A percentile compares a stretch with the other conserved stretches of the same genome.
Evolutionary conservation across 495 filamentous ascomycete species (phyloP).

Genomic region (Penicillium tannophilum): DNA sequence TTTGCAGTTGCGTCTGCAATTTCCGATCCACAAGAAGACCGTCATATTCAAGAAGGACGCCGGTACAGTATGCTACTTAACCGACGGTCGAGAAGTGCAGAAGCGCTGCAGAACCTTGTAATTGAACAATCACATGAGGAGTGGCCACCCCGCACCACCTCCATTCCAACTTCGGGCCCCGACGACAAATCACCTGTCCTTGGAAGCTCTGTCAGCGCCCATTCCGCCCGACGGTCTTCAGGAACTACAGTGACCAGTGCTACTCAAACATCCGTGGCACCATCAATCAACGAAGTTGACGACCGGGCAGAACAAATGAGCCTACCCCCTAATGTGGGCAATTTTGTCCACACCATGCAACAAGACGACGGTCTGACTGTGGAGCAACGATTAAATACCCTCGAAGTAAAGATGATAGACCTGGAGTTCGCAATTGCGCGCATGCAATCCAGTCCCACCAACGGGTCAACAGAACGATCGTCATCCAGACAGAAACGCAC

Average conservation of each 20-base stretch:
- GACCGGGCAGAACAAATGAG: slow-evolving; percentile 26
- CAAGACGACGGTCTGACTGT: slow-evolving; percentile 48
- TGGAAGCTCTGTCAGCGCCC: slow-evolving; percentile 31
- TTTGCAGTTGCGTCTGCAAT: slow-evolving; percentile 33
- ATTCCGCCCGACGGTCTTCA: slow-evolving; percentile 32
- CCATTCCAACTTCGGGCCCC: slow-evolving; percentile 25
- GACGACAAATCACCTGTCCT: slow-evolving; percentile 29
- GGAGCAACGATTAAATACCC: slow-evolving; percentile 53
- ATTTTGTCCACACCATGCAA: slow-evolving; percentile 46
- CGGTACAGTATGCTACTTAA: slow-evolving; percentile 25
- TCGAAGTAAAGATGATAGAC: slow-evolving; percentile 59
- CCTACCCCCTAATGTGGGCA: slow-evolving; percentile 45
- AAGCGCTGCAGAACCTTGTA: slow-evolving; percentile 29
- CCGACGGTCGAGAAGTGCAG: slow-evolving; percentile 38
- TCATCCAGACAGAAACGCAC: slow-evolving; percentile 20
- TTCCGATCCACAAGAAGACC: slow-evolving; percentile 31
- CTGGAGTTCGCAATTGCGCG: slow-evolving; percentile 57
- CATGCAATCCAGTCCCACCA: slow-evolving; percentile 43
- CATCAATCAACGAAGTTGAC: slow-evolving; percentile 26
- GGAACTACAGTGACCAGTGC: slow-evolving; percentile 37
- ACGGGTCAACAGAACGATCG: slow-evolving; percentile 20
- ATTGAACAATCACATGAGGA: slow-evolving; percentile 19
- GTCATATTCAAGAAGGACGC: slow-evolving; percentile 16
- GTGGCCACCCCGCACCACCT: slow-evolving; percentile 33
- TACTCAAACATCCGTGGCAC: slow-evolving; percentile 24